Percentiles rank a stretch among this genome's conserved stretches.
Evolutionary conservation across 805 yeast genomes (phyloP).

Genomic region (Kregervanrija delftensis): DNA sequence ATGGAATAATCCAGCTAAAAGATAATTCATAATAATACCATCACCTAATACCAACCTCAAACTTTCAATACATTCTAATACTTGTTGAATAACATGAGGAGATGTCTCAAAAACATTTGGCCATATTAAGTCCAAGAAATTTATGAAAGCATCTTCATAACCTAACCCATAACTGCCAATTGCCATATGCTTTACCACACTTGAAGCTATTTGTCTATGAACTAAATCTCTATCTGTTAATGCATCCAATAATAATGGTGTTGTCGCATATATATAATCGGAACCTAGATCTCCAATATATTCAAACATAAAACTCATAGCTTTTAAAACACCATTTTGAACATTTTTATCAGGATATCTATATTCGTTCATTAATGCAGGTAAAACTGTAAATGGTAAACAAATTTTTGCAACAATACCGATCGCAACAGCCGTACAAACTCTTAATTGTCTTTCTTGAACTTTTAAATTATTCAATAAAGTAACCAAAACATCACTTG

Average conservation of each 20-base stretch:
- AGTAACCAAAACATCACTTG: constrained; percentile 86
- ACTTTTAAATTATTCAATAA: constrained; percentile 77
- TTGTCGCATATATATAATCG: constrained; percentile 74
- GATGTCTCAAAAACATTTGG: constrained; percentile 94
- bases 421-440: constrained; percentile 96
- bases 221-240: constrained; percentile 85
- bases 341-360: constrained; percentile 87
- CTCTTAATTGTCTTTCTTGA: constrained; percentile 93
- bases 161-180: constrained; percentile 71
- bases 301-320: constrained; percentile 86
- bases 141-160: constrained; percentile 75
- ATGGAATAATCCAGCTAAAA: constrained; percentile 87
- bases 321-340: constrained; percentile 91
- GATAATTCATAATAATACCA: constrained; percentile 66
- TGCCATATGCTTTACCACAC: constrained; percentile 77
- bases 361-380: constrained; percentile 94
- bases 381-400: constrained; percentile 86
- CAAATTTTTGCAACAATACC: constrained; percentile 95
- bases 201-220: constrained; percentile 92
- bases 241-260: constrained; percentile 83
- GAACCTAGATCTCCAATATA: constrained; percentile 75
- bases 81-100: constrained; percentile 85
- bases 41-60: constrained; percentile 67
- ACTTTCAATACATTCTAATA: constrained; percentile 74
- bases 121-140: constrained; percentile 69